Evolutionary conservation across 225 moss, liverwort and hornwort species (phyloP).

Genomic region (Takakia lepidozioides): DNA sequence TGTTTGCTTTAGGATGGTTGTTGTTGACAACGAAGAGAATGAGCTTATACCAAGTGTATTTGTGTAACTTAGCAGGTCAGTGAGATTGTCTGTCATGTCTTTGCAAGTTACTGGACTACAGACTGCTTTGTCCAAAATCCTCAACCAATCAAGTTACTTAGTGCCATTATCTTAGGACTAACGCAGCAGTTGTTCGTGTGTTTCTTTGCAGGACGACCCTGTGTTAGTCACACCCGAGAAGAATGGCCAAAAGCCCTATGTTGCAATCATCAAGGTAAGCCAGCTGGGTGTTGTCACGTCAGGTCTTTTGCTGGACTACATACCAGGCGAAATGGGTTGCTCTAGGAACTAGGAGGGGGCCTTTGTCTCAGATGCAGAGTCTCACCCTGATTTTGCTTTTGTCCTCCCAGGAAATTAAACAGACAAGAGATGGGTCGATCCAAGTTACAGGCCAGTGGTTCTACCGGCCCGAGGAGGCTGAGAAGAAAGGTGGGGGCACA

Average conservation of each 20-base stretch:
- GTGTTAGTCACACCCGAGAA: slow-evolving; percentile 83
- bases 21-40: too few species aligned
- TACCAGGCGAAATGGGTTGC: background rate
- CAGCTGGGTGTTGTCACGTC: slow-evolving; percentile 1
- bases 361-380: background rate
- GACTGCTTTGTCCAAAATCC: too few species aligned
- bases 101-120: background rate
- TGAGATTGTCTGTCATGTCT: background rate
- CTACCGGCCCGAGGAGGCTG: slow-evolving; percentile 95
- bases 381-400: background rate
- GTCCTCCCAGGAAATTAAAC: slow-evolving; percentile 70
- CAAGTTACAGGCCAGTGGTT: slow-evolving; percentile 98
- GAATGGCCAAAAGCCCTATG: slow-evolving; percentile 77
- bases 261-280: slow-evolving; percentile 84
- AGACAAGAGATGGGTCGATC: slow-evolving; percentile 76
- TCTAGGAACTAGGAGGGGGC: background rate
- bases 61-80: background rate
- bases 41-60: too few species aligned
- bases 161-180: background rate
- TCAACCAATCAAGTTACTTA: too few species aligned
- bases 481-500: slow-evolving; percentile 89
- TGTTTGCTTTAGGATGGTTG: too few species aligned
- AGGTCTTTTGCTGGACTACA: background rate
- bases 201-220: slow-evolving; percentile 68
- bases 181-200: background rate